Conservation (phyloP, 2,329 filamentous ascomycete species). For the Ampelomyces quisqualis region DNA sequence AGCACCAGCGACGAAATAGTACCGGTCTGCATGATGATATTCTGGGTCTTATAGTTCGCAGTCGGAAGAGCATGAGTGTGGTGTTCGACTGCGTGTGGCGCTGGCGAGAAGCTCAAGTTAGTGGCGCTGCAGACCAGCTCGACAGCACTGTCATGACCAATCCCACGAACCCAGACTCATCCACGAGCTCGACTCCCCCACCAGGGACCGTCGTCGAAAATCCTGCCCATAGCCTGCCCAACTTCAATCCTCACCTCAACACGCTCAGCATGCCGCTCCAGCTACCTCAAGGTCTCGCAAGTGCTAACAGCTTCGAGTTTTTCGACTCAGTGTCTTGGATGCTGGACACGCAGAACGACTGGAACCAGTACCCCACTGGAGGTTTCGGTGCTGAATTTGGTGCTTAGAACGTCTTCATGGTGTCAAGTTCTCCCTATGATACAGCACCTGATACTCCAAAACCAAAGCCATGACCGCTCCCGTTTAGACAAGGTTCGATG, state of each 20-base stretch:
- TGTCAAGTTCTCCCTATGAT: no score
- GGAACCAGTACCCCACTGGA: conserved; percentile 32
- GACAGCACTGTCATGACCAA: conserved; percentile 76
- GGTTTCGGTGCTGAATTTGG: conserved; percentile 37
- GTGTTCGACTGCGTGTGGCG: conserved; percentile 84
- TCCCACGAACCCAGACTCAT: conserved; percentile 79
- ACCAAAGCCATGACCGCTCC: no score
- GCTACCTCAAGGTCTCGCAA: conserved; percentile 57
- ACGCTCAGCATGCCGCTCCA: conserved; percentile 55
- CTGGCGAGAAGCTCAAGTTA: conserved; percentile 69
- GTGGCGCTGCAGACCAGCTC: conserved; percentile 49
- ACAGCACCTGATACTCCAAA: no score
- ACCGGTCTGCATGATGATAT: conserved; percentile 61
- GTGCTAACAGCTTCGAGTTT: conserved; percentile 59
- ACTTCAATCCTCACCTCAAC: conserved; percentile 42
- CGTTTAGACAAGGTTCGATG: no score
- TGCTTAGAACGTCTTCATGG: no score
- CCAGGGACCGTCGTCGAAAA: conserved; percentile 43
- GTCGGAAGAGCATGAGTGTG: conserved; percentile 80
- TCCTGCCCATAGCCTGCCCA: conserved; percentile 36
- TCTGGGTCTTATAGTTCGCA: conserved; percentile 78
- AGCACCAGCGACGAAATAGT: conserved; percentile 29
- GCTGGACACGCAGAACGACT: conserved; percentile 67
- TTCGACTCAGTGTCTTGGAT: conserved; percentile 95
- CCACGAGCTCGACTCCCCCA: conserved; percentile 62